These are phyloP conservation scores for Dothidotthia symphoricarpi DNA, from an alignment of 2,329 filamentous ascomycete genomes.

Conservation along the genomic window DNA sequence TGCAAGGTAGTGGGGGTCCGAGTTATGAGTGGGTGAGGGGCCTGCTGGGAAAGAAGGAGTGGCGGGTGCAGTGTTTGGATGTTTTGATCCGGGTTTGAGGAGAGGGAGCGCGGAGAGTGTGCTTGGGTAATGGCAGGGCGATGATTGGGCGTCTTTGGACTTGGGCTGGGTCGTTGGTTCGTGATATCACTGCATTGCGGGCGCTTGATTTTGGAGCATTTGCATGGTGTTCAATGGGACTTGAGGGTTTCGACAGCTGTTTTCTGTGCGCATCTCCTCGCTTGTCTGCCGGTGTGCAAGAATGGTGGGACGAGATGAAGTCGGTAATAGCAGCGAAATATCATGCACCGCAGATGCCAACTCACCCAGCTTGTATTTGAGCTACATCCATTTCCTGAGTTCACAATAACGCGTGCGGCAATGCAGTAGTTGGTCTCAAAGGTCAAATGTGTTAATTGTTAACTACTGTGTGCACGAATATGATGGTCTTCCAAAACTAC, in stretches of 20 bases:
- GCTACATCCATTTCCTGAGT: too few species aligned
- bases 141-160: background rate
- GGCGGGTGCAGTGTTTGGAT: slow-evolving; percentile 88
- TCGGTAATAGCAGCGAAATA: too few species aligned
- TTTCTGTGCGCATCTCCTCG: slow-evolving; percentile 6
- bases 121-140: background rate
- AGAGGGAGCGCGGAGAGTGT: background rate
- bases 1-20: slow-evolving; percentile 65
- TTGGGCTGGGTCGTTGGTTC: background rate
- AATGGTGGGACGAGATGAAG: too few species aligned
- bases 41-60: slow-evolving; percentile 77
- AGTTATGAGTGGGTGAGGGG: slow-evolving; percentile 74
- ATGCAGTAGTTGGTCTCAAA: too few species aligned
- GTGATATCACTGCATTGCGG: slow-evolving; percentile 14
- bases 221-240: slow-evolving; percentile 14
- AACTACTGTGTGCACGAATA: too few species aligned
- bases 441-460: too few species aligned
- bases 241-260: background rate
- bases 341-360: too few species aligned
- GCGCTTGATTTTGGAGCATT: slow-evolving; percentile 23
- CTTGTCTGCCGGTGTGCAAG: too few species aligned
- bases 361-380: too few species aligned
- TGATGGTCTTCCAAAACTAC: too few species aligned
- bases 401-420: too few species aligned
- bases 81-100: slow-evolving; percentile 68